phyloP scores from a whole-genome alignment of 2,329 filamentous ascomycete species.

The Fusarium sp. region DNA sequence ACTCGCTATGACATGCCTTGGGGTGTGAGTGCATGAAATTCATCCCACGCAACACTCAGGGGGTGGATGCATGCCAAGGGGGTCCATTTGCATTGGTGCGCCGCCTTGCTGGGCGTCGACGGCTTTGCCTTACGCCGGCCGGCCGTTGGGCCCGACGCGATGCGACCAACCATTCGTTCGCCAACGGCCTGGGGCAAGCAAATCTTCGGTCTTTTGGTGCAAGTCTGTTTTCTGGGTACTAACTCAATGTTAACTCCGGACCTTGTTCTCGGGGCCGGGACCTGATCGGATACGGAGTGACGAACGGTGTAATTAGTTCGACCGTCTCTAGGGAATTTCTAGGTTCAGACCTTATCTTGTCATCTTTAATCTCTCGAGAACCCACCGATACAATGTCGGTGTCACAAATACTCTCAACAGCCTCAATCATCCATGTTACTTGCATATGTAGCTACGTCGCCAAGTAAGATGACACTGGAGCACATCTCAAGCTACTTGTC shows the following conservation, averaged over 20 bases:
- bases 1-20: slow-evolving; percentile 5
- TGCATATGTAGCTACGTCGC: slow-evolving; percentile 1
- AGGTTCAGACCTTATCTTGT: not conserved
- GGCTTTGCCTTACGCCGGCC: slow-evolving; percentile 30
- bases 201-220: slow-evolving; percentile 34
- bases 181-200: slow-evolving; percentile 21
- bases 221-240: slow-evolving; percentile 25
- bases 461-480: not conserved
- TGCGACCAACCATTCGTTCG: slow-evolving; percentile 37
- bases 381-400: slow-evolving; percentile 9
- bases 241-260: not conserved
- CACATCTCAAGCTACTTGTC: slow-evolving; percentile 8
- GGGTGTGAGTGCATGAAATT: not conserved
- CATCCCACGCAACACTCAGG: slow-evolving; percentile 10
- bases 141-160: slow-evolving; percentile 43
- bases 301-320: slow-evolving; percentile 11
- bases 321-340: slow-evolving; percentile 4
- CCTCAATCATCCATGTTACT: slow-evolving; percentile 9
- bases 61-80: slow-evolving; percentile 1
- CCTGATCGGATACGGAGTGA: slow-evolving; percentile 15
- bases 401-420: not conserved
- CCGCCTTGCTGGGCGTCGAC: slow-evolving; percentile 42
- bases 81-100: not conserved
- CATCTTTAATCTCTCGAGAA: slow-evolving; percentile 6
- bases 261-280: slow-evolving; percentile 27